Evolutionary conservation across 176 grass and related monocot genomes (phyloP).

Genomic region (Urochloa ruziziensis): DNA sequence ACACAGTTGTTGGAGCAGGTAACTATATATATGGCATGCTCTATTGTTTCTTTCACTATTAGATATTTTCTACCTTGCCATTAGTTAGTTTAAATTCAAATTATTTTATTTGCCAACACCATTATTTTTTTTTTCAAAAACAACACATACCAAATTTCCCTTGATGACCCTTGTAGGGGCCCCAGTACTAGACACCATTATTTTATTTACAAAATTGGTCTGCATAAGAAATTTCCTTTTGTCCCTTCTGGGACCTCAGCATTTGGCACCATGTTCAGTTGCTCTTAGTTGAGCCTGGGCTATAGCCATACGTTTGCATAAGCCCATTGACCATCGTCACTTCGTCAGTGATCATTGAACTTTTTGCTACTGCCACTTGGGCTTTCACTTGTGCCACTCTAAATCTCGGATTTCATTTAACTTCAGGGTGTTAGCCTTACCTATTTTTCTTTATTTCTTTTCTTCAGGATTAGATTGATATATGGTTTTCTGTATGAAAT

Average conservation of each 20-base stretch:
- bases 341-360: not conserved
- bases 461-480: not conserved
- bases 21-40: conserved; percentile 20
- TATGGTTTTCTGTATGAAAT: not conserved
- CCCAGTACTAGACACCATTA: not conserved
- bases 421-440: not conserved
- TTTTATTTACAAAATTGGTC: not conserved
- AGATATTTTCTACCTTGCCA: not conserved
- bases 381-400: conserved; percentile 1
- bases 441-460: not conserved
- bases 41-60: not conserved
- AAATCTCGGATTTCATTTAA: not conserved
- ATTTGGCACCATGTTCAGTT: not conserved
- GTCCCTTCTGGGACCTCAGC: not conserved
- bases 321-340: not conserved
- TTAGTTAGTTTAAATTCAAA: not conserved
- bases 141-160: not conserved
- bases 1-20: conserved; percentile 99
- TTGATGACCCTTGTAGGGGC: not conserved
- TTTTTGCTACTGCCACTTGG: not conserved
- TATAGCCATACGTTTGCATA: not conserved
- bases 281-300: not conserved
- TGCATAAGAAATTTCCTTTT: not conserved
- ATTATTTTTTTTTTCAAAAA: not conserved
- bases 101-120: not conserved